Percentiles rank a stretch among this genome's conserved stretches.
These are phyloP conservation scores for Polytrichum formosum DNA, from an alignment of 225 moss, liverwort and hornwort genomes.

Conservation along the genomic window DNA sequence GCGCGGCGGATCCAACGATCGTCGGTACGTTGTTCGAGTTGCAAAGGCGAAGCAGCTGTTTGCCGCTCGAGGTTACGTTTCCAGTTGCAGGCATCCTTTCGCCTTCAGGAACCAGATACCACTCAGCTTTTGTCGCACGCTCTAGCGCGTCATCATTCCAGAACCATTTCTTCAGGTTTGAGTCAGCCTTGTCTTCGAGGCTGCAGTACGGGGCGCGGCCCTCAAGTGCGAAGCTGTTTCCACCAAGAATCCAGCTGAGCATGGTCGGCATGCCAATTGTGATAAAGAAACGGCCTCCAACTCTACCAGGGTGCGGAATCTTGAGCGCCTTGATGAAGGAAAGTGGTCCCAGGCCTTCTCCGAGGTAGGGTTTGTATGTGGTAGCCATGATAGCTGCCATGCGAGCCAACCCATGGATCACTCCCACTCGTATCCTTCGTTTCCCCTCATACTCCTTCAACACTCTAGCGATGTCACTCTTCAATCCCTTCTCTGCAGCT, in stretches of 20 bases:
- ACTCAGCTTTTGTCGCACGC: conserved; percentile 73
- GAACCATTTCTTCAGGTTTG: conserved; percentile 80
- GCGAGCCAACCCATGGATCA: conserved; percentile 90
- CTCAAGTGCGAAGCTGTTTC: conserved; percentile 78
- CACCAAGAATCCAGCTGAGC: conserved; percentile 97
- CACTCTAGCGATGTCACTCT: conserved; percentile 47
- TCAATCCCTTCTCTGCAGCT: conserved; percentile 32
- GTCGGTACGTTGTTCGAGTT: conserved; percentile 35
- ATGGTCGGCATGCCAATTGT: conserved; percentile 92
- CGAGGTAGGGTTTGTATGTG: conserved; percentile 94
- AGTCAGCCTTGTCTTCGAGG: conserved; percentile 82
- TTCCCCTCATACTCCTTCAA: conserved; percentile 74
- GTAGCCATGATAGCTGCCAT: conserved; percentile 99
- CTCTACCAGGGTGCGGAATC: conserved; percentile 94
- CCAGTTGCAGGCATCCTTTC: conserved; percentile 65
- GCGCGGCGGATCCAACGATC: conserved; percentile 56
- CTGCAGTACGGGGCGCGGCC: conserved; percentile 86
- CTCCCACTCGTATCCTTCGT: conserved; percentile 85
- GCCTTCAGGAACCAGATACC: conserved; percentile 75
- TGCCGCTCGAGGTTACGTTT: conserved; percentile 42
- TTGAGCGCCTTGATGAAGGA: conserved; percentile 65
- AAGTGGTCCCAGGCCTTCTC: conserved; percentile 88
- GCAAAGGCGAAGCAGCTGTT: conserved; percentile 50
- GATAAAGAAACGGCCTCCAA: conserved; percentile 89
- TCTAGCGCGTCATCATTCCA: conserved; percentile 79